Evolutionary conservation across 352 stramenopile genomes (phyloP).

Genomic region (Phytopythium oedochilum): DNA sequence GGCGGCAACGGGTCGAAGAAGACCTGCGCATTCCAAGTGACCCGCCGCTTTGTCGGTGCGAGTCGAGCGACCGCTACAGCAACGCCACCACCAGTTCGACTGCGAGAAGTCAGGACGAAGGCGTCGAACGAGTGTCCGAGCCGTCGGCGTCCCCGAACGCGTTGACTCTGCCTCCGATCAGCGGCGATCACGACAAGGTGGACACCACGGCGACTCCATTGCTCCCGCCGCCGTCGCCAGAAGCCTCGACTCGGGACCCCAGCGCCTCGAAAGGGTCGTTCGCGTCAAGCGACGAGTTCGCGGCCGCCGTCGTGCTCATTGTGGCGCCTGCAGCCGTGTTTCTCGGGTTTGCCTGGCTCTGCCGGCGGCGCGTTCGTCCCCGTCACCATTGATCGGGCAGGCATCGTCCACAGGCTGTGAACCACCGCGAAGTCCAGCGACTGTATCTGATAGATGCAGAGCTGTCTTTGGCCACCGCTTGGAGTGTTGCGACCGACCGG

Average conservation of each 20-base stretch:
- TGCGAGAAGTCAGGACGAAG: neutral
- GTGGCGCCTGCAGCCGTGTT: constrained; percentile 8
- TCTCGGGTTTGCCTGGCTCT: neutral
- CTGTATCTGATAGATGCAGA: no score
- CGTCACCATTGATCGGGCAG: neutral
- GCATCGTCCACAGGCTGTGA: no score
- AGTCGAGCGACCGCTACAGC: neutral
- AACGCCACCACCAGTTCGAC: neutral
- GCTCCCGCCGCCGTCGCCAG: neutral
- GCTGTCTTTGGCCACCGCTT: no score
- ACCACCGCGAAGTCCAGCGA: no score
- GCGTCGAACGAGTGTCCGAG: neutral
- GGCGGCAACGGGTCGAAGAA: neutral
- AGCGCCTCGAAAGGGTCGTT: neutral
- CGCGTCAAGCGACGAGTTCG: constrained; percentile 4
- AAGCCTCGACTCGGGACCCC: neutral
- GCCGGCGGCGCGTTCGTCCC: neutral
- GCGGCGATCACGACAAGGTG: neutral
- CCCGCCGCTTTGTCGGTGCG: neutral
- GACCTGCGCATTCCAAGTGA: neutral
- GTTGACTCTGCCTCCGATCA: neutral
- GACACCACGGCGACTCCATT: neutral
- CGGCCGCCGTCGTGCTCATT: constrained; percentile 6
- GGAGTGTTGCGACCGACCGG: no score
- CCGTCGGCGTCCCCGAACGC: neutral